Evolutionary conservation across 192 early-diverging fungal species (phyloP), one percentile per base, ranked within the genome.

Genomic region (Glomus cerebriforme): DNA sequence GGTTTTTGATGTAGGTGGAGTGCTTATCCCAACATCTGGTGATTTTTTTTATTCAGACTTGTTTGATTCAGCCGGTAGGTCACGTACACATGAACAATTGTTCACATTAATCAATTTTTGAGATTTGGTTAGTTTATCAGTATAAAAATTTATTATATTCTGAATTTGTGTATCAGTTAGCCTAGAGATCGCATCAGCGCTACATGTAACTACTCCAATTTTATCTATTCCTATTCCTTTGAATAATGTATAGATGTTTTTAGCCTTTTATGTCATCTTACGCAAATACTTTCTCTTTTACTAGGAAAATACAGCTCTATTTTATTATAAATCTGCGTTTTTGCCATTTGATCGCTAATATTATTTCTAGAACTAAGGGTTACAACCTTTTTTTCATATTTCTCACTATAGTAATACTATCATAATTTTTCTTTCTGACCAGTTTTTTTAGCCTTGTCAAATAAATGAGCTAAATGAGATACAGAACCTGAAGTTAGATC

Each of bases 221-320:
- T 69, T 69, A 69, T 69, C 67, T 69, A 69, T 69, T 69, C 32
- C 67, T 69, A 69, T 69, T 69, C 32, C 19, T 39, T 69, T 69
- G n/a, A 39, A 69, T 17, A 69, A 35, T 19, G 67, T 69, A 69
- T 69, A 43, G 32, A 69, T 69, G 32, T 19, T 69, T 69, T 32
- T 69, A 43, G 67, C 32, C 67, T 69, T 69, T 69, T 69, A 32
- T n/a, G 67, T 69, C 32, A 32, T 69, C 17, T 69, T 69, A 43
- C 32, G 17, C 35, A 69, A 69, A 69, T 69, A 69, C 67, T 69
- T 32, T 69, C 67, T 69, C 67, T 69, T 15, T 32, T 69, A 32
- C 67, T 32, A 39, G 32, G 67, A n/a, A 69, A 32, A 69, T 17
- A 69, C 32, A 32, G 67, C 17, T 69, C 35, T 7, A 69, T 69